Evolutionary conservation across 805 yeast species (phyloP), one percentile per base, ranked within the genome.

Genomic region (Myxozyma mucilagina): DNA sequence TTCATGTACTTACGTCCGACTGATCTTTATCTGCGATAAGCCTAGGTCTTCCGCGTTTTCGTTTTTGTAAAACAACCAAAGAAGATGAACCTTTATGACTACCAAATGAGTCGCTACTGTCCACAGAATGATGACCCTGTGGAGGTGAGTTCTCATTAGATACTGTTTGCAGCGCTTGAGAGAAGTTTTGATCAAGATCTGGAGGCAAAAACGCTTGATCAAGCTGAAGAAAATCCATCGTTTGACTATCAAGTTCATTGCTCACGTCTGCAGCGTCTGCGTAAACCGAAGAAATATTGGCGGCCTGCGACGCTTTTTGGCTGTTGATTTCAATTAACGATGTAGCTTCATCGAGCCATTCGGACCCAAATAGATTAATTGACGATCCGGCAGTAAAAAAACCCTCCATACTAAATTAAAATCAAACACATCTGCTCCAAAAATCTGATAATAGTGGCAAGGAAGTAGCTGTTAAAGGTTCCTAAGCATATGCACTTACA

Each of bases 31-130:
- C 32, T n/a, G 42, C 48, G 3, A 42, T 32, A 4, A 38, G 2
- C 13, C 54, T 44, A n/a, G 54, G 54, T 9, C 54, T 44, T 14
- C 54, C 54, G 32, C 53, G 53, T 29, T 36, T 49, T 9, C 53
- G 53, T 16, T 36, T 49, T 7, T 49, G 43, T n/a, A 16, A 5
- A 16, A 49, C 43, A 18, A 34, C 53, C 8, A 38, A 5, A 14
- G 29, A 5, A 16, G 50, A 31, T 1, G 32, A 11, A 14, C 34
- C 10, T 32, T 36, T 14, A 5, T 9, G 43, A 18, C 34, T 14
- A 10, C 32, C 11, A 34, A 31, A 49, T 7, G 43, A 18, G 24
- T 36, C 34, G n/a, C 32, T 24, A 35, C 49, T 24, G 34, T 24
- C 35, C 35, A 45, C 14, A 13, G 31, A 24, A 14, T 16, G 20